Base-by-base conservation (phyloP, 371 early-diverging fungal species). In the Basidiobolus meristosporus region DNA sequence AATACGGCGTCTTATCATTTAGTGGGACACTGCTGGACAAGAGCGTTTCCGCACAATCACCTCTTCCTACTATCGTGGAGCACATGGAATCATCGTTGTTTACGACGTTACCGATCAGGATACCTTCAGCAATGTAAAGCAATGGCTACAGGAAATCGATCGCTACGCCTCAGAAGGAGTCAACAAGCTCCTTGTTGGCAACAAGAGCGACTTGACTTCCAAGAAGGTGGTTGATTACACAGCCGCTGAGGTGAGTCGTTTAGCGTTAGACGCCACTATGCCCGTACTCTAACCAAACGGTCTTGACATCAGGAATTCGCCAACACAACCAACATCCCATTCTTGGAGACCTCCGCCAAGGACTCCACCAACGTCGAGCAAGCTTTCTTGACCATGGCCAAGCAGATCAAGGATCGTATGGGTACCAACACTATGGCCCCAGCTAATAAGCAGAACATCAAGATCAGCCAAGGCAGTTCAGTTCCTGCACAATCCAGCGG, bases 21-120 rank as follows among this genome's bases (percentile, higher is more conserved):
- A 34, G 17, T 98, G 97, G 98, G 98, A 98, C 62, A 99, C 98
- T n/a, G 98, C 99, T 29, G 99, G 99, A 20, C 99, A 99, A 70
- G 99, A 99, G 59, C 79, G 98, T 47, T 99, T 98, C 79, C 77
- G 97, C 44, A 93, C 98, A 14, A 96, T 99, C 45, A 96, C 98
- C 28, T 89, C 91, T 0, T 91, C 93, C 28, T 99, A 98, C 70
- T 97, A 97, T 66, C 72, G 98, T 43, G 96, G 96, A 23, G 98
- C 99, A 22, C 89, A 97, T 65, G 98, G 98, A 31, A 96, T 99
- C 43, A 74, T 99, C 51, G 80, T 99, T 30, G 95, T 95, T 18
- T 99, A 98, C 63, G 98, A 98, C 62, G 90, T 97, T 31, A 90
- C 93, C 3, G 95, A 98, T 62, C 73, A 75, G 52, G 82, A 95